A percentile compares a stretch with the other conserved stretches of the same genome.
Conservation (phyloP, 2,329 filamentous ascomycete genomes). For the Graphilbum ipis-grandicollis region DNA sequence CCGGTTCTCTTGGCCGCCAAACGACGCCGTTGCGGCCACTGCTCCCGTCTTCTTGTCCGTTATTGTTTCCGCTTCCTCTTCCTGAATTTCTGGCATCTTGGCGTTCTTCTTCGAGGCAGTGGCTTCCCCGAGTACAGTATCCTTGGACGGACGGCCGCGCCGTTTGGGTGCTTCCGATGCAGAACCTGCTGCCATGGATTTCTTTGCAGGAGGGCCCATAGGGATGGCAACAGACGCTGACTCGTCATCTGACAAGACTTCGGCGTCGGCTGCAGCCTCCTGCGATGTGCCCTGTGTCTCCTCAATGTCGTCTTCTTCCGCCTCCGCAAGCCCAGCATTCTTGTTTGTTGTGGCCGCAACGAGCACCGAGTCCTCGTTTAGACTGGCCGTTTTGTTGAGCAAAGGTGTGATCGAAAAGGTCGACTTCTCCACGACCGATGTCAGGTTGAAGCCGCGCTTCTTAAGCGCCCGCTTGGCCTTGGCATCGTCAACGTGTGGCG, state of each 20-base stretch:
- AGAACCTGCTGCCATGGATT: neutral
- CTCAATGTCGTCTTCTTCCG: neutral
- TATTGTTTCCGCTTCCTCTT: slow-evolving; percentile 13
- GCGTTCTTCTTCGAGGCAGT: slow-evolving; percentile 26
- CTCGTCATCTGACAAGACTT: slow-evolving; percentile 7
- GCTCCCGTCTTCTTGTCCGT: slow-evolving; percentile 17
- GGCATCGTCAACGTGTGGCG: slow-evolving; percentile 17
- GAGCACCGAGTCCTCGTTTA: slow-evolving; percentile 21
- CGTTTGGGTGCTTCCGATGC: slow-evolving; percentile 15
- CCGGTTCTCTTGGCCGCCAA: slow-evolving; percentile 16
- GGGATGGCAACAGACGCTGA: neutral
- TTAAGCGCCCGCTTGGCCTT: slow-evolving; percentile 26
- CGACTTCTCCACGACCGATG: slow-evolving; percentile 66
- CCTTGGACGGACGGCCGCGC: slow-evolving; percentile 25
- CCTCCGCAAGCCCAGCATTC: slow-evolving; percentile 1
- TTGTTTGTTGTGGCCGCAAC: neutral
- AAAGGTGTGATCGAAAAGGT: slow-evolving; percentile 90
- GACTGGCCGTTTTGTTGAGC: slow-evolving; percentile 49
- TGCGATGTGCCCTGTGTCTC: neutral
- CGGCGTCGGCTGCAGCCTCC: slow-evolving; percentile 6
- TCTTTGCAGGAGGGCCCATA: neutral
- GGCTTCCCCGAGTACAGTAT: slow-evolving; percentile 26
- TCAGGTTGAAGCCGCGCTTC: slow-evolving; percentile 38
- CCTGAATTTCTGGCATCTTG: slow-evolving; percentile 9
- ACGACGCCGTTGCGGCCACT: slow-evolving; percentile 4